Percentiles rank a stretch among this genome's conserved stretches.
phyloP scores from a whole-genome alignment of 352 stramenopile genomes.

The Phytophthora meadii region DNA sequence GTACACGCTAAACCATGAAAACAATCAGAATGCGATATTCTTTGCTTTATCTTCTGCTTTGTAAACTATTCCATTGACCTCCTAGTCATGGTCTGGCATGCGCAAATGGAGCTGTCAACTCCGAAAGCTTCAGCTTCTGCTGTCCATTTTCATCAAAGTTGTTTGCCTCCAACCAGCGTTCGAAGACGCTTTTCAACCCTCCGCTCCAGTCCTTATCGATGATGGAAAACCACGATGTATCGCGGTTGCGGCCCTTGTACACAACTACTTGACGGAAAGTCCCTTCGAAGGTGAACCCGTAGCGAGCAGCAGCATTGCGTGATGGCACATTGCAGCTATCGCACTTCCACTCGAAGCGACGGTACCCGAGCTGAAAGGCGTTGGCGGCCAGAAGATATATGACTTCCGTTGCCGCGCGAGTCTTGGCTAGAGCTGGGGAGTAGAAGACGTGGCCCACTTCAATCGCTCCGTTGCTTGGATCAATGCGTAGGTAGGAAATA shows the following conservation, averaged over 20 bases:
- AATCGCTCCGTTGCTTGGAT: constrained; percentile 16
- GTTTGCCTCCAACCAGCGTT: constrained; percentile 22
- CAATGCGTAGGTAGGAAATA: constrained; percentile 27
- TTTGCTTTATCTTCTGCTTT: too few relatives aligned
- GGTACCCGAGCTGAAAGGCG: constrained; percentile 30
- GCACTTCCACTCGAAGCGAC: constrained; percentile 32
- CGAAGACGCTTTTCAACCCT: constrained; percentile 13
- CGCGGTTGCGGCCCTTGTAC: constrained; percentile 32
- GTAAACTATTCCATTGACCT: background rate
- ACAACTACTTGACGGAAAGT: constrained; percentile 24
- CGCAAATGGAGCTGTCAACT: constrained; percentile 25
- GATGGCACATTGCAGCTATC: constrained; percentile 27
- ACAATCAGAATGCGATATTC: too few relatives aligned
- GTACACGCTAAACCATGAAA: constrained; percentile 2
- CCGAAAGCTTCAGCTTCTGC: constrained; percentile 30
- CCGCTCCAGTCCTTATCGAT: constrained; percentile 24
- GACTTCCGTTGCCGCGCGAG: constrained; percentile 15
- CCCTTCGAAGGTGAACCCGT: constrained; percentile 33
- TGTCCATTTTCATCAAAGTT: constrained; percentile 24
- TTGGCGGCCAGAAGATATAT: constrained; percentile 27
- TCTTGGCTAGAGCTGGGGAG: constrained; percentile 12
- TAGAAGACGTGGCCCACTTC: constrained; percentile 32
- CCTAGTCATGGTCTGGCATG: constrained; percentile 7
- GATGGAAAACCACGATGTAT: constrained; percentile 35
- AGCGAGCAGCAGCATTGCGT: constrained; percentile 11